Conservation (phyloP, 768 basidiomycete species). For the Suillus subaureus region DNA sequence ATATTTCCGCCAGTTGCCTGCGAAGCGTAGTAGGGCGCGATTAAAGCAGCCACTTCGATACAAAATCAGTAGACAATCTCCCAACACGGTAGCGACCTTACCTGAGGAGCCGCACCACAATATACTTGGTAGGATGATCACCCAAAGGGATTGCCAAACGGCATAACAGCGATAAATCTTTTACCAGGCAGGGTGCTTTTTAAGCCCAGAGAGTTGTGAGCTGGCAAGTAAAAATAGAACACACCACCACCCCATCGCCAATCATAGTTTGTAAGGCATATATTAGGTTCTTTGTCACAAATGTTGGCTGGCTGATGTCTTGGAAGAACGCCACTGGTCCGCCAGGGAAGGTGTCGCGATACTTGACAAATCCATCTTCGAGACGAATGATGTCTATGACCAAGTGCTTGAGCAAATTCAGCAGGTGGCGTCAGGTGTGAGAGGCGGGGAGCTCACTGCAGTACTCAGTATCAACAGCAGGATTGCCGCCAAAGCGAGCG, state of each 20-base stretch:
- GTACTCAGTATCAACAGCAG: slow-evolving; percentile 25
- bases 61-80: neutral
- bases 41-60: slow-evolving; percentile 1
- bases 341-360: slow-evolving; percentile 22
- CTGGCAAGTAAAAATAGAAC: neutral
- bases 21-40: slow-evolving; percentile 11
- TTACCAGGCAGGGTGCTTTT: neutral
- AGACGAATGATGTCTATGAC: slow-evolving; percentile 22
- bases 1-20: slow-evolving; percentile 6
- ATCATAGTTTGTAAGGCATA: slow-evolving; percentile 18
- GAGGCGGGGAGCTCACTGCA: slow-evolving; percentile 15
- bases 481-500: slow-evolving; percentile 19
- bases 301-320: slow-evolving; percentile 22
- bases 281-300: slow-evolving; percentile 27
- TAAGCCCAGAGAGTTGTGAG: neutral
- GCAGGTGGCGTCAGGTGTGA: neutral
- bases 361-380: slow-evolving; percentile 22
- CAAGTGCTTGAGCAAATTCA: slow-evolving; percentile 14
- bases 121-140: slow-evolving; percentile 13
- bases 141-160: slow-evolving; percentile 17
- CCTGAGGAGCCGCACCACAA: slow-evolving; percentile 13
- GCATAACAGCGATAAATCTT: slow-evolving; percentile 21
- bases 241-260: slow-evolving; percentile 15
- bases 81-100: neutral
- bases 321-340: slow-evolving; percentile 28